Evolutionary conservation across 306 rosid species (phyloP).

Genomic region (Lathyrus oleraceus): DNA sequence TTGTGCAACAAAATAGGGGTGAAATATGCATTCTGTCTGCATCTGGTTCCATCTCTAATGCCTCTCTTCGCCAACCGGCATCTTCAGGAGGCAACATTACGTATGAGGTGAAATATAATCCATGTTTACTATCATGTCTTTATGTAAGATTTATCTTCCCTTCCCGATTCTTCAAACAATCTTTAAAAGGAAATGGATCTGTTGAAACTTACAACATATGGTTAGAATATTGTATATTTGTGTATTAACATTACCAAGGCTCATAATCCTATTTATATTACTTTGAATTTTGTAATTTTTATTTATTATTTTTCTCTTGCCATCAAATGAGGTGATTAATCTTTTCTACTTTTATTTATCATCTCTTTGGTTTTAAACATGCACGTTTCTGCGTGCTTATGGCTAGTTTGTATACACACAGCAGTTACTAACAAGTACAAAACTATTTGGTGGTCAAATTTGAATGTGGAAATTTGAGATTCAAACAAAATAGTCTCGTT

Average conservation of each 20-base stretch:
- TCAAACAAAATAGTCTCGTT: conserved; percentile 12
- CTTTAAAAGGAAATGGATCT: conserved; percentile 19
- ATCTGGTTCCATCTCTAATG: conserved; percentile 86
- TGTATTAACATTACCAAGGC: neutral
- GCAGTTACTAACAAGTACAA: neutral
- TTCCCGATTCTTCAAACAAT: conserved; percentile 22
- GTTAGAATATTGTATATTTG: conserved; percentile 1
- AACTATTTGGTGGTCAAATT: conserved; percentile 15
- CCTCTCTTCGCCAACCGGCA: conserved; percentile 90
- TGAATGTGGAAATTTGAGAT: neutral
- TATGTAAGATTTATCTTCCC: neutral
- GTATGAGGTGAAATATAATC: conserved; percentile 68
- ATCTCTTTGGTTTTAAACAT: neutral
- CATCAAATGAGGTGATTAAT: neutral
- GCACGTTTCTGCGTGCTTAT: conserved; percentile 3
- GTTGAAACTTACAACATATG: conserved; percentile 26
- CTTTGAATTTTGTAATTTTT: conserved; percentile 22
- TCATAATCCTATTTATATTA: conserved; percentile 28
- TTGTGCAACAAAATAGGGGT: conserved; percentile 92
- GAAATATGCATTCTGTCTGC: conserved; percentile 94
- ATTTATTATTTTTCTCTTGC: conserved; percentile 14
- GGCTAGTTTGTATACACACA: conserved; percentile 10
- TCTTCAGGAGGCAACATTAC: conserved; percentile 88
- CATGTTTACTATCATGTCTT: conserved; percentile 18
- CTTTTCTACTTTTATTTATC: neutral